These are phyloP conservation scores for Penicillium bovifimosum DNA, from an alignment of 495 filamentous ascomycete genomes.

Conservation along the genomic window DNA sequence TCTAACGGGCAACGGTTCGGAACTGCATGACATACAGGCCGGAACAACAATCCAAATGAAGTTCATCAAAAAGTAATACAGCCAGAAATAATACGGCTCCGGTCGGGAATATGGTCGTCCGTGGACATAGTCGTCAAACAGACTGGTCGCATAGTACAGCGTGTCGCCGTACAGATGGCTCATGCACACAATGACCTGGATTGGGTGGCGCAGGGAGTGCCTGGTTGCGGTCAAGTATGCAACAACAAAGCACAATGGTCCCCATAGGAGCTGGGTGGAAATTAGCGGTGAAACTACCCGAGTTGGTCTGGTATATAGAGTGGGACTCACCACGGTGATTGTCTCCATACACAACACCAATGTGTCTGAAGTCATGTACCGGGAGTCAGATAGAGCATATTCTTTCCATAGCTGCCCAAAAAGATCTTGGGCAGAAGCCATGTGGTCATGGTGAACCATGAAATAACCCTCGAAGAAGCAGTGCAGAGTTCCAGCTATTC, in stretches of 20 bases:
- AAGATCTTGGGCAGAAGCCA: slow-evolving; percentile 55
- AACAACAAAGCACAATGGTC: slow-evolving; percentile 68
- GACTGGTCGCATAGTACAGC: slow-evolving; percentile 79
- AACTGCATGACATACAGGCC: slow-evolving; percentile 35
- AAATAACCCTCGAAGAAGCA: slow-evolving; percentile 87
- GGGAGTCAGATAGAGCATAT: slow-evolving; percentile 76
- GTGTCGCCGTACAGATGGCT: slow-evolving; percentile 83
- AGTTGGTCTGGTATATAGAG: background rate
- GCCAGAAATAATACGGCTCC: slow-evolving; percentile 79
- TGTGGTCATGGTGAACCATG: slow-evolving; percentile 56
- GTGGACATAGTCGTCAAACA: slow-evolving; percentile 57
- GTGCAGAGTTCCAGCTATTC: slow-evolving; percentile 59
- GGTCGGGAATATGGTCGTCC: slow-evolving; percentile 63
- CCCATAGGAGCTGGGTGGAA: slow-evolving; percentile 57
- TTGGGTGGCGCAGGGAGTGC: slow-evolving; percentile 59
- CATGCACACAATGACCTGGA: slow-evolving; percentile 67
- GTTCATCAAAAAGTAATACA: slow-evolving; percentile 84
- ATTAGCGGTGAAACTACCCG: slow-evolving; percentile 7
- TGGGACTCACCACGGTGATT: slow-evolving; percentile 63
- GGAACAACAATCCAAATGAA: slow-evolving; percentile 82
- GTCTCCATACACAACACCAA: slow-evolving; percentile 83
- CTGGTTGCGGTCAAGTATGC: slow-evolving; percentile 54
- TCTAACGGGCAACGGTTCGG: background rate
- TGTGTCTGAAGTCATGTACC: slow-evolving; percentile 71
- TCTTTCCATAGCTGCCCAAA: slow-evolving; percentile 87